Evolutionary conservation across 78 protist species (phyloP).

Genomic region (Neovahlkampfia damariscottae): DNA sequence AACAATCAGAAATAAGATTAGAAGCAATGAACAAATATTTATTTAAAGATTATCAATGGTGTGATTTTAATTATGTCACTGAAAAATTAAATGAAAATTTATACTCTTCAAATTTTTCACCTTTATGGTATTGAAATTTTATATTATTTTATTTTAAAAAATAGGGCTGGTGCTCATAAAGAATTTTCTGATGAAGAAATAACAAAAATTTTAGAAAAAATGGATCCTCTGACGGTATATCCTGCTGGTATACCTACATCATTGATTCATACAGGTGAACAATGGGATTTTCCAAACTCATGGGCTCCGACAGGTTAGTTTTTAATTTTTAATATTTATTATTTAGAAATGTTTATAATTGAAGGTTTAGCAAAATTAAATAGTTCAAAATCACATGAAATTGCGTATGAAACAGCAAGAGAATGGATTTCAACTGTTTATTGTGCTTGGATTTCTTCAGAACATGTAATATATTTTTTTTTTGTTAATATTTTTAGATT

Average conservation of each 20-base stretch:
- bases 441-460: conserved; percentile 19
- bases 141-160: no score
- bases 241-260: conserved; percentile 26
- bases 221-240: not conserved
- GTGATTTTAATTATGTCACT: not conserved
- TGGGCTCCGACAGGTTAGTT: conserved; percentile 41
- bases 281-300: conserved; percentile 53
- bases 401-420: not conserved
- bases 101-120: not conserved
- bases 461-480: no score
- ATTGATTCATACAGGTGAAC: conserved; percentile 5
- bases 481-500: no score
- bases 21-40: no score
- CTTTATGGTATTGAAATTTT: conserved; percentile 32
- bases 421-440: not conserved
- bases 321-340: not conserved
- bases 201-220: no score
- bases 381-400: no score
- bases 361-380: no score
- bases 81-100: no score
- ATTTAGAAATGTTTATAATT: no score
- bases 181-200: no score
- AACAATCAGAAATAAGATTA: no score
- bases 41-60: not conserved
- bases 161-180: no score